A percentile compares a stretch with the other conserved stretches of the same genome.
Conservation (phyloP, 768 basidiomycete genomes). For the Mrakia hoshinonis region DNA sequence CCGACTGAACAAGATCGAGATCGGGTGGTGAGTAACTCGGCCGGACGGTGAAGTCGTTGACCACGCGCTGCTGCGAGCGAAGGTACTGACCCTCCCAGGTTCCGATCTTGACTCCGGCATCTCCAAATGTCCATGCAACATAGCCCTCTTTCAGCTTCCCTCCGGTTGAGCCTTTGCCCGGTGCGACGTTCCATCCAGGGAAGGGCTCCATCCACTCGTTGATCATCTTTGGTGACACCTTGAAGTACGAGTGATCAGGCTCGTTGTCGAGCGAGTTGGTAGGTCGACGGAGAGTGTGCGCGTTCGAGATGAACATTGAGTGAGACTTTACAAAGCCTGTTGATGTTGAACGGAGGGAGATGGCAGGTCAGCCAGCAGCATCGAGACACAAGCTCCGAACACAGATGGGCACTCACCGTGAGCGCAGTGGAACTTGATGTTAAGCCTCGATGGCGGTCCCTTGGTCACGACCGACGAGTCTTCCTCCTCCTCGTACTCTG, state of each 20-base stretch:
- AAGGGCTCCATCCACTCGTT: constrained; percentile 13
- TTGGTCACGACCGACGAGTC: neutral
- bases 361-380: too few relatives aligned
- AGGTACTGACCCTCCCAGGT: constrained; percentile 15
- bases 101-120: neutral
- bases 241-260: neutral
- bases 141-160: neutral
- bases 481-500: too few relatives aligned
- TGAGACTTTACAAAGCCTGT: constrained; percentile 16
- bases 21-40: neutral
- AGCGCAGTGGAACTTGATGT: neutral
- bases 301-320: constrained; percentile 2
- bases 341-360: too few relatives aligned
- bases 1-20: neutral
- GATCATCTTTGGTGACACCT: neutral
- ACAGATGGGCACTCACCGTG: neutral
- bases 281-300: neutral
- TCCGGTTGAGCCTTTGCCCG: neutral
- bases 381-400: neutral
- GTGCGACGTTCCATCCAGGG: neutral
- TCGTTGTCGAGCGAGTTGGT: neutral
- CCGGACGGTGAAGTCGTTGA: neutral
- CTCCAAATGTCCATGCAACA: neutral
- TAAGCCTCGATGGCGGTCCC: neutral
- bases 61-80: neutral